phyloP scores from a whole-genome alignment of 1,284 basidiomycete genomes.

The Boletellus sp. region DNA sequence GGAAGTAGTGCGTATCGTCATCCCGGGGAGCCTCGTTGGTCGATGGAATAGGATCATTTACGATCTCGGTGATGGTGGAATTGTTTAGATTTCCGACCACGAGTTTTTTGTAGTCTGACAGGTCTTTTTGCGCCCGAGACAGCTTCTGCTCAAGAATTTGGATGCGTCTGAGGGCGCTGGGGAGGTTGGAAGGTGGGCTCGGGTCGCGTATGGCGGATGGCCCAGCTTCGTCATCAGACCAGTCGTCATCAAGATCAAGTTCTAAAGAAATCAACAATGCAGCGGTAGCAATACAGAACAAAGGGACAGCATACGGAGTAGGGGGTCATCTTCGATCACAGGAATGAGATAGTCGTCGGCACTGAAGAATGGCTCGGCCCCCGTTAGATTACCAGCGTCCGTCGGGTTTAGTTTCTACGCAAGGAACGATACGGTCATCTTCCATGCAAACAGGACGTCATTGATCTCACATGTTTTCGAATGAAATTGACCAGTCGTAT shows the following conservation, averaged over 20 bases:
- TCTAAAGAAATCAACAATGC: constrained; percentile 37
- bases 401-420: constrained; percentile 50
- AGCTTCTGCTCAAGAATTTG: constrained; percentile 52
- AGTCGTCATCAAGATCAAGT: constrained; percentile 62
- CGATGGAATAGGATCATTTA: constrained; percentile 37
- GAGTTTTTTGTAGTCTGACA: constrained; percentile 58
- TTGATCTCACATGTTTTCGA: constrained; percentile 54
- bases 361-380: constrained; percentile 59
- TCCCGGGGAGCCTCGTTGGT: constrained; percentile 45
- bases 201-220: constrained; percentile 15
- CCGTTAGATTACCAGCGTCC: constrained; percentile 47
- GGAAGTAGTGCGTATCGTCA: constrained; percentile 94
- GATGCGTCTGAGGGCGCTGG: constrained; percentile 44
- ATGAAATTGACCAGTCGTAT: constrained; percentile 88
- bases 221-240: constrained; percentile 65
- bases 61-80: constrained; percentile 40
- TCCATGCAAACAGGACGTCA: constrained; percentile 15
- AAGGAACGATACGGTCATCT: neutral
- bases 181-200: constrained; percentile 33
- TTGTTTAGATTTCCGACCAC: constrained; percentile 51
- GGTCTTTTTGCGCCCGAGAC: constrained; percentile 47
- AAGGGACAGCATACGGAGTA: constrained; percentile 66
- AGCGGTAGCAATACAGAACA: neutral
- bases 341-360: constrained; percentile 80
- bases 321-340: constrained; percentile 76